Base-by-base conservation (phyloP, 257 asterid species). In the Nicotiana otophora region DNA sequence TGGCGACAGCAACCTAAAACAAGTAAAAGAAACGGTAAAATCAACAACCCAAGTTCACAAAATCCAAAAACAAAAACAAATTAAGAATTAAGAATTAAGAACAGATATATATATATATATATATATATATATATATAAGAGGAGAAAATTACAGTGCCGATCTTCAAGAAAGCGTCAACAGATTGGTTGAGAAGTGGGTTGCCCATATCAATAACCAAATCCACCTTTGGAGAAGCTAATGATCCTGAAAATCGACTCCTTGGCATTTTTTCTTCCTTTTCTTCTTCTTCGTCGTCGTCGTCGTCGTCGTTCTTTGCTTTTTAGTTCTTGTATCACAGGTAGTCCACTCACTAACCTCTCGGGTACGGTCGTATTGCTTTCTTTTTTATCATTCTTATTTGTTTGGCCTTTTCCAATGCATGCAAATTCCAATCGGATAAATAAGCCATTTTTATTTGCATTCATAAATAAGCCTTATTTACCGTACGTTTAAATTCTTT, bases 161-260 rank as follows among this genome's bases (percentile, higher is more conserved):
- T 90, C 89, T 91, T 93, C 90, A 91, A 83, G 92, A 94, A 94
- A 26, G 94, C 94, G 83, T 94, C 95, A 20, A 93, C 83, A 11
- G 97, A 85, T 85, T 82, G 92, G 80, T 94, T 93, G 84, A 94
- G 97, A 61, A 89, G 83, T 14, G 97, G 97, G 84, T 92, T 88
- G 69, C 97, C 97, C 93, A 82, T 30, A 75, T 94, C 97, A 36
- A 91, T 89, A 12, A 81, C 14, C 30, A 94, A 7, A 80, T 92
- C 92, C 85, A 90, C 90, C 63, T 86, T 93, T 0, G 96, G 91
- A 14, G 96, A 84, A 61, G 86, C 28, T 19, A 88, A 1, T 54
- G 92, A 83, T 7, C 92, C 97, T 15, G 90, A 68, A 83, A 92
- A 72, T 65, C 85, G 23, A 68, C 88, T 86, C 19, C 78, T 28